Conservation (phyloP, 169 alveolate genomes). For the Eimeria maxima region DNA sequence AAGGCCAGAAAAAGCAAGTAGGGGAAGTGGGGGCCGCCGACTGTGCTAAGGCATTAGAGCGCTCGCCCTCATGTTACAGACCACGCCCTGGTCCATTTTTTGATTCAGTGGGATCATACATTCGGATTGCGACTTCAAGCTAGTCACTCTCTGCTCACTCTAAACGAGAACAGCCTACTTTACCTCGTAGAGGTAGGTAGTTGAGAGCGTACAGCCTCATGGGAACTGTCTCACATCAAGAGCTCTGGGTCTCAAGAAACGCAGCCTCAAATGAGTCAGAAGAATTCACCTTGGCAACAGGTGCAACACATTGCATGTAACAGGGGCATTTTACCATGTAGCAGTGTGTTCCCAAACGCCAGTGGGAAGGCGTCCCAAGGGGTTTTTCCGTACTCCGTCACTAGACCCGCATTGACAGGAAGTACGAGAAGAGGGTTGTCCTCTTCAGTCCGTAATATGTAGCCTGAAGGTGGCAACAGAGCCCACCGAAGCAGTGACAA, state of each 20-base stretch:
- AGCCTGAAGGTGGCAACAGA: not conserved
- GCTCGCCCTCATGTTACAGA: not conserved
- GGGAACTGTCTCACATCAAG: not conserved
- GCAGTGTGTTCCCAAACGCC: not conserved
- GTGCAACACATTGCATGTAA: not conserved
- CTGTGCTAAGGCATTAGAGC: not conserved
- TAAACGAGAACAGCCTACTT: not conserved
- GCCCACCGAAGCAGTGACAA: not conserved
- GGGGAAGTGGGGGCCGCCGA: not conserved
- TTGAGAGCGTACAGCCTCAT: not conserved
- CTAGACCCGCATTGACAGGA: not conserved
- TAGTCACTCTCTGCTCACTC: not conserved
- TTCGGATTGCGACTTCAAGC: not conserved
- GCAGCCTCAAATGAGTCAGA: not conserved
- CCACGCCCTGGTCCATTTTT: not conserved
- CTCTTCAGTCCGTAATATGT: not conserved
- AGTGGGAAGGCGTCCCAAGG: not conserved
- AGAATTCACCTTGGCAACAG: not conserved
- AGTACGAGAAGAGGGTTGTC: not conserved
- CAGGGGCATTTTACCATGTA: not conserved
- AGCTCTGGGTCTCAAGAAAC: not conserved
- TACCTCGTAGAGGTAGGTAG: not conserved
- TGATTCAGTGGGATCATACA: not conserved
- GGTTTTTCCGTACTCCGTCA: not conserved
- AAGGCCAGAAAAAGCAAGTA: not conserved